Base-by-base conservation (phyloP, 1,284 basidiomycete genomes). In the Fomitopsis betulina region DNA sequence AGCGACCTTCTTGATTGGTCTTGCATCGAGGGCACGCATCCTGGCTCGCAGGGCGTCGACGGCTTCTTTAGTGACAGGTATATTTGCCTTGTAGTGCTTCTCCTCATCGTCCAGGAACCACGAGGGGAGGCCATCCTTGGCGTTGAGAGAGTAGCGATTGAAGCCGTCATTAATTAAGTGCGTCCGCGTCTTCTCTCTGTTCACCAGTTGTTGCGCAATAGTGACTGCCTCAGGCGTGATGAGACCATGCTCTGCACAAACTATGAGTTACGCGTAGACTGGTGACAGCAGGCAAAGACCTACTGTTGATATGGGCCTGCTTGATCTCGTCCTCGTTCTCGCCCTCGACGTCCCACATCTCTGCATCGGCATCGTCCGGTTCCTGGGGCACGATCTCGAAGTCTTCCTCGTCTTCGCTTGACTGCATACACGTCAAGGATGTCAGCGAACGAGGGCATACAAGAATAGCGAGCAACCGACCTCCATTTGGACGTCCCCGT, bases 91-190 rank as follows among this genome's bases (percentile, higher is more conserved):
- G 82, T 97, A 98, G 72, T 91, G 83, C 69, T 96, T 93, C 45
- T 86, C 76, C 75, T 99, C 97, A 68, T 99, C 97, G 68, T 99
- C 96, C 45, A 98, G 80, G 83, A 99, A 99, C 97, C 97, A 99
- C 0, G 85, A 74, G 0, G 97, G 97, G 9, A 99, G 83, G 32
- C 82, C 94, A 57, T 98, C 93, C 75, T 96, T 97, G 63, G 93
- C 84, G 67, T 94, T 91, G 59, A 96, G 85, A 3, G 94, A 91
- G 73, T 95, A 91, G 21, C 94, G 92, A 76, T 89, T 95, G 79
- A 99, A 99, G 17, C 97, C 97, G 57, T 97, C 91, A 69, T 99
- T 94, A 68, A 99, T 83, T 19, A 99, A 81, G 43, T 94, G 84
- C 6, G 91, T 91, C 69, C 90, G 91, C 0, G 95, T 98, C 65